Base-by-base conservation (phyloP, 164 flowering plant genomes). In the Vitis rupestris region DNA sequence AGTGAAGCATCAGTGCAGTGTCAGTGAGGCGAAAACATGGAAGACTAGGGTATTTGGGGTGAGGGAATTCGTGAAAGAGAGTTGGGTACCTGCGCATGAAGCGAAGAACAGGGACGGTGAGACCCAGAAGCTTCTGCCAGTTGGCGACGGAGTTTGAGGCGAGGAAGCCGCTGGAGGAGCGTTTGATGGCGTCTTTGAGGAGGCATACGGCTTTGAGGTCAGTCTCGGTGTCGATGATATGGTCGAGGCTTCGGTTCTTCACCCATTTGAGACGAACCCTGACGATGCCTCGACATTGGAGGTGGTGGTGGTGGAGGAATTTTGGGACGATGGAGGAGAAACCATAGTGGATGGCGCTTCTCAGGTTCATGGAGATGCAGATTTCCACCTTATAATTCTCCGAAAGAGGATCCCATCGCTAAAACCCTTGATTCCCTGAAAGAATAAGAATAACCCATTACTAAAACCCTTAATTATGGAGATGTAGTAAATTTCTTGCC, bases 231-330 rank as follows among this genome's bases (percentile, higher is more conserved):
- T 93, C 97, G 79, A 96, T 96, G 51, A 90, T 80, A 83, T 90
- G 90, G 75, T 96, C 98, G 13, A 96, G 67, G 37, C 87, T 71
- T 15, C 87, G 79, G 74, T 96, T 93, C 70, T 90, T 93, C 27
- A 89, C 93, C 97, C 99, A 96, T 82, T 91, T 96, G 11, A 96
- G 82, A 1, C 98, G 80, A 16, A 96, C 98, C 73, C 86, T 91
- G 4, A 72, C 65, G 13, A 89, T 77, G 37, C 67, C 72, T 29
- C 86, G 81, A n/a, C 71, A 66, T 56, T 75, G 80, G 8, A 52
- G 74, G 31, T 50, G 71, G 27, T 27, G 74, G 61, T 62, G 74
- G 61, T 62, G 55, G 13, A 62, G 67, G 44, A 37, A 37, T 37
- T 37, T 37, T 6, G 44, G 44, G 44, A 37, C 0, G 44, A 37